Evolutionary conservation across 176 grass and related monocot species (phyloP).

Genomic region (Raddia distichophylla): DNA sequence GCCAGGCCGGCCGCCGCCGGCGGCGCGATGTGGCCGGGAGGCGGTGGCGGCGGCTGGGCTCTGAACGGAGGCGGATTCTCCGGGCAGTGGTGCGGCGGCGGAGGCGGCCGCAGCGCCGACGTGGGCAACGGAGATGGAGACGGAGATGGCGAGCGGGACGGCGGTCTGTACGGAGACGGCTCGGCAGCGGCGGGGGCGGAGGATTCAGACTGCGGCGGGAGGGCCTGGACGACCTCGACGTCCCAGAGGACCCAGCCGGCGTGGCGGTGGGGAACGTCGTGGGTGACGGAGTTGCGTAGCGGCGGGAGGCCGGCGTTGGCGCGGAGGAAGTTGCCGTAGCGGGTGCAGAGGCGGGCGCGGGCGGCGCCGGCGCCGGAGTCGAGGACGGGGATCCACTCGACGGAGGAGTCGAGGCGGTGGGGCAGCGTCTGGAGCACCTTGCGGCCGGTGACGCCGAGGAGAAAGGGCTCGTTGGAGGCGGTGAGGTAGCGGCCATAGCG

Average conservation of each 20-base stretch:
- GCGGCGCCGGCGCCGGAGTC: background rate
- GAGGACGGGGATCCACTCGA: slow-evolving; percentile 74
- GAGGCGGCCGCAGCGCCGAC: slow-evolving; percentile 11
- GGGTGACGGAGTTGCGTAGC: slow-evolving; percentile 75
- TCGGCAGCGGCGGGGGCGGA: background rate
- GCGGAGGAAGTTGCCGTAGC: slow-evolving; percentile 74
- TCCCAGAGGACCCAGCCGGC: slow-evolving; percentile 80
- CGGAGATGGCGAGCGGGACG: slow-evolving; percentile 11
- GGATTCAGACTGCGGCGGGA: background rate
- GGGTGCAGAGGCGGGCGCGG: slow-evolving; percentile 56
- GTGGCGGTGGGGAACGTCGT: slow-evolving; percentile 61
- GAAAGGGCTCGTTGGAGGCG: slow-evolving; percentile 78
- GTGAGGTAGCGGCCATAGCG: slow-evolving; percentile 85
- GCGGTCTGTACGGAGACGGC: slow-evolving; percentile 1
- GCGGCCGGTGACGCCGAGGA: slow-evolving; percentile 54
- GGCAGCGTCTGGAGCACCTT: slow-evolving; percentile 75
- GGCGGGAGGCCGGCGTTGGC: slow-evolving; percentile 72
- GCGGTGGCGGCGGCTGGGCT: slow-evolving; percentile 40
- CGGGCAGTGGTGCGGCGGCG: background rate
- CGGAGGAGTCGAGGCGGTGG: slow-evolving; percentile 71
- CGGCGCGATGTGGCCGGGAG: slow-evolving; percentile 31
- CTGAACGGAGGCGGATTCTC: background rate
- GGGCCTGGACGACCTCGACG: slow-evolving; percentile 65
- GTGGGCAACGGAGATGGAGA: slow-evolving; percentile 27
- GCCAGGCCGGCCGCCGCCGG: background rate